Base-by-base conservation (phyloP, 179 eudicot genomes). In the Silene noctiflora region DNA sequence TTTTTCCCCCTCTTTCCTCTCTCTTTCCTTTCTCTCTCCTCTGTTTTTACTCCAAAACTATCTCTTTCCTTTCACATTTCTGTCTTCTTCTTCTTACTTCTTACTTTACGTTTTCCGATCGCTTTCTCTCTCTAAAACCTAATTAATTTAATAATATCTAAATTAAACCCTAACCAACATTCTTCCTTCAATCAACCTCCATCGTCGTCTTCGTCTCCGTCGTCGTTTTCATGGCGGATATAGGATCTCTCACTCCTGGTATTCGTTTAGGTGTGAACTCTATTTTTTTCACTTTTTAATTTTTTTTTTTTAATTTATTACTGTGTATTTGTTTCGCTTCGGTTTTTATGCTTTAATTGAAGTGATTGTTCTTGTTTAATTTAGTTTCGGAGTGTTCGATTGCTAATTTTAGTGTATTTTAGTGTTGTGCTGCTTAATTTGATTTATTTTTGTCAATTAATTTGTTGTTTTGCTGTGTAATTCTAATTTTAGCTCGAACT, bases 251-350 rank as follows among this genome's bases (percentile, higher is more conserved):
- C 21, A 46, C 66, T 76, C 84, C 84, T 58, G 88, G 86, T 63
- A 83, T 85, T 78, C 85, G 88, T 56, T 69, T 85, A 39, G 88
- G 88, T 85, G 7, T 74, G 78, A 29, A 20, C 73, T 79, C 71
- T 33, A 4, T 33, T 35, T 77, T 82, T 25, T 19, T 67, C 35
- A 44, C 13, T 39, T 21, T 16, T 8, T 19, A n/a, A n/a, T 22
- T 20, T 33, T 68, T 2, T 10, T 42, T 39, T 31, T 19, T 74
- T 68, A 69, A 77, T 29, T 29, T 44, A 76, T 53, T 51, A 53
- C 9, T 17, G 35, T 64, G 33, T 24, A 3, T 24, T 25, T 66
- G 35, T 66, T 66, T 66, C 3, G 27, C n/a, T 27, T 16, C 20
- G 31, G 69, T 29, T 66, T 66, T 31, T 64, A 11, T 16, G 16